Evolutionary conservation across 257 asterid species (phyloP).

Genomic region (Mentha longifolia): DNA sequence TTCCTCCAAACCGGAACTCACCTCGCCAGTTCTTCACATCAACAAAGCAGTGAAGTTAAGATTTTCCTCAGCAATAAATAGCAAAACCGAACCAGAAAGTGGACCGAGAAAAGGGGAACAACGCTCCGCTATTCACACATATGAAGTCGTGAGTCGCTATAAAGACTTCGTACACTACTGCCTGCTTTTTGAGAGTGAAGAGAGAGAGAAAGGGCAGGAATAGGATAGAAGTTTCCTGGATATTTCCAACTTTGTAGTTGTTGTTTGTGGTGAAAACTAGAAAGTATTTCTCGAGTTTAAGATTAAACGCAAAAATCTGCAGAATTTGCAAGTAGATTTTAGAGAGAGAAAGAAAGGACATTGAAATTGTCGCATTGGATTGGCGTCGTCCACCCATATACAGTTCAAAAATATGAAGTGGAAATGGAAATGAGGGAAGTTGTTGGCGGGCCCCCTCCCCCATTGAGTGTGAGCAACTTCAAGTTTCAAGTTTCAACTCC

Average conservation of each 20-base stretch:
- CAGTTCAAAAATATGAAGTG: conserved; percentile 22
- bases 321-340: conserved; percentile 8
- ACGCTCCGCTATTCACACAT: conserved; percentile 1
- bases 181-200: conserved; percentile 12
- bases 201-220: background rate
- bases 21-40: conserved; percentile 23
- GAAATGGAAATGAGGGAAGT: conserved; percentile 23
- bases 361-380: background rate
- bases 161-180: conserved; percentile 27
- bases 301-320: conserved; percentile 28
- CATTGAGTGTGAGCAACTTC: background rate
- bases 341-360: conserved; percentile 26
- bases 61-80: conserved; percentile 1
- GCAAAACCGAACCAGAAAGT: conserved; percentile 5
- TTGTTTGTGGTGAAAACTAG: background rate
- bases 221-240: conserved; percentile 48
- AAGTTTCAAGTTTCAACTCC: background rate
- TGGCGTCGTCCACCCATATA: conserved; percentile 29
- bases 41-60: background rate
- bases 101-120: background rate
- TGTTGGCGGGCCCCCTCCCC: conserved; percentile 37
- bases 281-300: too few species aligned
- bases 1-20: conserved; percentile 17
- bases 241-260: conserved; percentile 30
- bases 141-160: conserved; percentile 30